Base-by-base conservation (phyloP, 352 stramenopile species). In the Phytopythium cucurbitacearum region DNA sequence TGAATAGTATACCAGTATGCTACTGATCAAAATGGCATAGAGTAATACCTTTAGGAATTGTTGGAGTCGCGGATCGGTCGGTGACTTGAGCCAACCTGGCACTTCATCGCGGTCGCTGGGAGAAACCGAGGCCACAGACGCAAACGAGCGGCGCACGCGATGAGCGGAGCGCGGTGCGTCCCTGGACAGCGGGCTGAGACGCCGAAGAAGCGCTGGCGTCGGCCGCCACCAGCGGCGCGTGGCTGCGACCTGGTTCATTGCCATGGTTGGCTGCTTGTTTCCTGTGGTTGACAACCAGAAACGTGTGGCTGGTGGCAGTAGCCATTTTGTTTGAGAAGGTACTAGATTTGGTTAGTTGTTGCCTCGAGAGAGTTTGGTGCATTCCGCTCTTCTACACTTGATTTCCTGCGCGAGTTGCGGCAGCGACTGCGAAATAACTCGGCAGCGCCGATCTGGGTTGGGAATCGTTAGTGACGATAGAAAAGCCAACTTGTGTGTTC, bases 1-100 rank as follows among this genome's bases (percentile, higher is more conserved):
- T 28, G 21, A 28, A 28, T 28, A 28, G 21, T 28, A 28, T 28
- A 28, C 38, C 35, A 53, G 38, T 53, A 38, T 6, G 6, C 21
- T 44, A 7, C n/a, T 15, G 9, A 2, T 28, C 10, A 45, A 41
- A 43, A 28, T 5, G 16, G 3, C 9, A 7, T 5, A 45, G 7
- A 8, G 37, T 53, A 53, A 38, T 56, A 87, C 79, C 74, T 88
- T 64, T 48, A 91, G 61, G 53, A 89, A 84, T 7, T 74, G 71
- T 35, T 79, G 62, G 51, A 91, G 40, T 3, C 71, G 65, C n/a
- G 71, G 65, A 45, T 80, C 60, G 1, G 62, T 49, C 0, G 59
- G 73, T 21, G 78, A 54, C 39, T 78, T 81, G 39, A 90, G 66
- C 80, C 80, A 90, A 8, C 74, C 16, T 3, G 44, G 48, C 48